Conservation (phyloP, 2,329 filamentous ascomycete genomes). For the Calonectria hongkongensis region DNA sequence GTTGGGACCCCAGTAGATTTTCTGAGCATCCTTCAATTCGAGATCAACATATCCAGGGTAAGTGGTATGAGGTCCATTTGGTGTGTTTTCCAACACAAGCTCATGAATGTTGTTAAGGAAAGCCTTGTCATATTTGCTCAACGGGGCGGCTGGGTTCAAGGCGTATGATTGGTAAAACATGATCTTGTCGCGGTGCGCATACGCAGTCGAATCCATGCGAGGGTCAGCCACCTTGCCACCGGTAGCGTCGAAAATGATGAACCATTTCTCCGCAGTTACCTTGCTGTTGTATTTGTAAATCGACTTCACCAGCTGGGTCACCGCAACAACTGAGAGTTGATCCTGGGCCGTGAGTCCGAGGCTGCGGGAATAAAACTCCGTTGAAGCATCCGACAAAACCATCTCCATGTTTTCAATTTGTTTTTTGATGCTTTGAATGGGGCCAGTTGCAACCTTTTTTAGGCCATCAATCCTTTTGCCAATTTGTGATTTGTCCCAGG, state of each 20-base stretch:
- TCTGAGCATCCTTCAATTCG: background rate
- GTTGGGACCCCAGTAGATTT: slow-evolving; percentile 23
- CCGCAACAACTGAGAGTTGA: background rate
- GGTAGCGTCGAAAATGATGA: slow-evolving; percentile 64
- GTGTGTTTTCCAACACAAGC: too few species aligned
- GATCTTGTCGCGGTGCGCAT: slow-evolving; percentile 73
- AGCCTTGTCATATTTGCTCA: background rate
- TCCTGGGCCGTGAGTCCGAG: background rate
- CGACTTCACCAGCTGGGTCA: background rate
- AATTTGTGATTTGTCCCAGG: background rate
- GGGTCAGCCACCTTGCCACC: slow-evolving; percentile 73
- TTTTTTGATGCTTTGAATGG: background rate
- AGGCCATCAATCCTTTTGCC: background rate
- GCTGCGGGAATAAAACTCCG: slow-evolving; percentile 17
- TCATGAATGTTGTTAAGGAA: slow-evolving; percentile 7
- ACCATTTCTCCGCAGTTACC: background rate
- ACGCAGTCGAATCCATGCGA: slow-evolving; percentile 70
- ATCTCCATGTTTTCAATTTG: background rate
- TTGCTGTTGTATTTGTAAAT: slow-evolving; percentile 7
- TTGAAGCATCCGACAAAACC: background rate
- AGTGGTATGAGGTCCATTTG: background rate
- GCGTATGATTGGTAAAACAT: slow-evolving; percentile 74
- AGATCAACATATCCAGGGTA: slow-evolving; percentile 10
- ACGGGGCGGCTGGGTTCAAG: background rate
- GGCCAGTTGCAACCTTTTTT: background rate